Base-by-base conservation (phyloP, 345 rosid genomes). In the Triadica sebifera region DNA sequence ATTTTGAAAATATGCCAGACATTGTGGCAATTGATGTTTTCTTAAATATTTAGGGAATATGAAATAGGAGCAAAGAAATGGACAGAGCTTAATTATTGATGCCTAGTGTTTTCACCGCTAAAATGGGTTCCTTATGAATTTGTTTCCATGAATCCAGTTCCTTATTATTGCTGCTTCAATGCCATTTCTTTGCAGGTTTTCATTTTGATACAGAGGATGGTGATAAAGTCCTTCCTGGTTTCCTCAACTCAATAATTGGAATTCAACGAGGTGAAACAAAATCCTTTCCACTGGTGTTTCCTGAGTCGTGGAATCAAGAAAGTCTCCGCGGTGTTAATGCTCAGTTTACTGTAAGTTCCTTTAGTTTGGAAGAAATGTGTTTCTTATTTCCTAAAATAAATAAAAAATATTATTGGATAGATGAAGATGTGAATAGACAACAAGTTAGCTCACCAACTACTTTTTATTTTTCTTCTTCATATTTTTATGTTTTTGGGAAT, bases 171-270 rank as follows among this genome's bases (percentile, higher is more conserved):
- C 45, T 57, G 15, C 34, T 67, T 29, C 45, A 50, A 57, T 60
- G 37, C 53, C 38, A 19, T 59, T n/a, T 4, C 38, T 73, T 71
- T 81, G 69, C 90, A 94, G 98, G 89, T 43, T 94, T 88, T 80
- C 85, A 91, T 70, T 91, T 94, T 81, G 98, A 94, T 70, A 94
- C 98, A 1, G 97, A 94, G 81, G 92, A 89, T 57, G 94, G 90
- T 60, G 88, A 94, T 75, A 91, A 72, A 81, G 82, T 91, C 64
- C 84, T 92, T 67, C 94, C 97, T 64, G 97, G 98, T 61, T 94
- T 94, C 79, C 89, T 91, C 61, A 87, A 89, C 79, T 83, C 97
- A 52, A 71, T 92, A 69, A 75, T 87, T 22, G 97, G 95, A 57
- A 89, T 94, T n/a, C 75, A 67, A 81, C 87, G 74, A 58, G 93